Conservation (phyloP, 2,329 filamentous ascomycete genomes). For the Neonectria neomacrospora region DNA sequence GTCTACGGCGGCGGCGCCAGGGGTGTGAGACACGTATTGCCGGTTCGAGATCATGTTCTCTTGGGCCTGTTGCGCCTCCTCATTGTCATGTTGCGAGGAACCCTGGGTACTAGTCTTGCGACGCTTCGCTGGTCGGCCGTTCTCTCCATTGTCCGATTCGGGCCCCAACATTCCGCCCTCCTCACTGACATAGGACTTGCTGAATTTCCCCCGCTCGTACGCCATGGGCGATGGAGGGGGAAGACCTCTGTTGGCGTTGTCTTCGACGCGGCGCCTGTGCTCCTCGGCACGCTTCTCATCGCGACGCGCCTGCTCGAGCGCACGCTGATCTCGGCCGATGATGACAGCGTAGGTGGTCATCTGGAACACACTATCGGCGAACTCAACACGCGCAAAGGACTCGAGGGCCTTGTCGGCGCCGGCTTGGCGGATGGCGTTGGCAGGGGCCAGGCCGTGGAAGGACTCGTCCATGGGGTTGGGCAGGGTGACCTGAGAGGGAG, state of each 20-base stretch:
- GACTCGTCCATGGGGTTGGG: constrained; percentile 51
- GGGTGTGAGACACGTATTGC: constrained; percentile 70
- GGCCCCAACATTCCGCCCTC: constrained; percentile 75
- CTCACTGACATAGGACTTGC: constrained; percentile 75
- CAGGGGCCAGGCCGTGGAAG: constrained; percentile 44
- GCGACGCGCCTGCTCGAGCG: constrained; percentile 64
- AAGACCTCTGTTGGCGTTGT: constrained; percentile 60
- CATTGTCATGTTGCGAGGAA: constrained; percentile 56
- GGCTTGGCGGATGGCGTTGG: constrained; percentile 49
- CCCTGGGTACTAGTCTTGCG: constrained; percentile 59
- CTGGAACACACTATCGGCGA: constrained; percentile 80
- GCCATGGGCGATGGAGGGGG: constrained; percentile 63
- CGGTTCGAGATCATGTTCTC: constrained; percentile 65
- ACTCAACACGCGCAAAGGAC: constrained; percentile 72
- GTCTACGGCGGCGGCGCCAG: constrained; percentile 69
- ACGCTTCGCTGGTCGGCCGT: constrained; percentile 58
- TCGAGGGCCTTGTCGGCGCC: constrained; percentile 58
- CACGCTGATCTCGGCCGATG: constrained; percentile 76
- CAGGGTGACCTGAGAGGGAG: constrained; percentile 58
- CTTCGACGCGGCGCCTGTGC: constrained; percentile 57
- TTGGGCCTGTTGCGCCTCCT: constrained; percentile 51
- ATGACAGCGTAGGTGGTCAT: constrained; percentile 80
- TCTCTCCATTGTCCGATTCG: constrained; percentile 67
- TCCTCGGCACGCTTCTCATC: constrained; percentile 61
- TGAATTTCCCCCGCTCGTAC: constrained; percentile 65